Conservation (phyloP, 2,329 filamentous ascomycete species). For the Hyphodiscus sp. region DNA sequence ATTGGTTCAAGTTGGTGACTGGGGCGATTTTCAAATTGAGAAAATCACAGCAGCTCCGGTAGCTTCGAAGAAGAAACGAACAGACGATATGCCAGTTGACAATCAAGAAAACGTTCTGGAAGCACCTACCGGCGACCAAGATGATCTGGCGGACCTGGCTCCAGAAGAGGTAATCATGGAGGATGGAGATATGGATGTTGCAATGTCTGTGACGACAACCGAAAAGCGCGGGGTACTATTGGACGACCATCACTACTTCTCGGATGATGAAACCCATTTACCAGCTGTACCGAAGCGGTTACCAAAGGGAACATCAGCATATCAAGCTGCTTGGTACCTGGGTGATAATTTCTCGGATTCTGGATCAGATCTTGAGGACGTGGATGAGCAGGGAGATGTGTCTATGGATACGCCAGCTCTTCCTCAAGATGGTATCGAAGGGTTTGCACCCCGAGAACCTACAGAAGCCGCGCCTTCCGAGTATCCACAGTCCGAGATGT, state of each 20-base stretch:
- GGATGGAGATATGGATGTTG: conserved; percentile 50
- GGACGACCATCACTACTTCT: conserved; percentile 97
- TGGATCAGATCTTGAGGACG: conserved; percentile 74
- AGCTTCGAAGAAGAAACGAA: conserved; percentile 52
- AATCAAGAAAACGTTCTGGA: conserved; percentile 58
- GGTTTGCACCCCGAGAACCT: conserved; percentile 55
- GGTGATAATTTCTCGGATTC: conserved; percentile 67
- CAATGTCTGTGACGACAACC: conserved; percentile 40
- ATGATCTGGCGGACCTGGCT: conserved; percentile 76
- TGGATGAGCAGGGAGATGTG: conserved; percentile 55
- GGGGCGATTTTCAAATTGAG: conserved; percentile 88
- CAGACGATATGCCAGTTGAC: conserved; percentile 63
- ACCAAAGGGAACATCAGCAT: conserved; percentile 86
- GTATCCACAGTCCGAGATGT: conserved; percentile 90
- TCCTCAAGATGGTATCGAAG: conserved; percentile 80
- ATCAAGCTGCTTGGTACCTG: conserved; percentile 92
- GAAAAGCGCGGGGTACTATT: conserved; percentile 81
- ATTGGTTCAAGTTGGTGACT: conserved; percentile 84
- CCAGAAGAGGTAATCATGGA: conserved; percentile 80
- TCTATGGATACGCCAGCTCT: conserved; percentile 47
- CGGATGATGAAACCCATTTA: conserved; percentile 68
- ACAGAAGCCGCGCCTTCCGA: conserved; percentile 80
- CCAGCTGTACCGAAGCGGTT: conserved; percentile 63
- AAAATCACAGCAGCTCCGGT: conserved; percentile 77
- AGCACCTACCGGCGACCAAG: conserved; percentile 68